Evolutionary conservation across 441 rosid species (phyloP).

Genomic region (Dalechampia spathulata): DNA sequence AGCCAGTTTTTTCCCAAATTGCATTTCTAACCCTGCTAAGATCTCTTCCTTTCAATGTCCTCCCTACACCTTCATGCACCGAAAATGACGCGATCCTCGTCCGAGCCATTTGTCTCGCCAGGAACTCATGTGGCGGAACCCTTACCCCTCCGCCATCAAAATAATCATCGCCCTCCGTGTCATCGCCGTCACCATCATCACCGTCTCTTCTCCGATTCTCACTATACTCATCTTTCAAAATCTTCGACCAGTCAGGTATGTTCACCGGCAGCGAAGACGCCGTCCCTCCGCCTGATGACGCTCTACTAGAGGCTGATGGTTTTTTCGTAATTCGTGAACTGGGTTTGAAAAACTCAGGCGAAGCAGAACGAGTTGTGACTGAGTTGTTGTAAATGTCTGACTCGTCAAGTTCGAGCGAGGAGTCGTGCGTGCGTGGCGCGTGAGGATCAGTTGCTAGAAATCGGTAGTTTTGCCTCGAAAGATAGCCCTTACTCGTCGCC

Average conservation of each 20-base stretch:
- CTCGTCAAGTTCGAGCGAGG: conserved; percentile 78
- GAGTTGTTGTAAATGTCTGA: conserved; percentile 48
- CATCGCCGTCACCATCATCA: conserved; percentile 37
- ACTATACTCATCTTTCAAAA: conserved; percentile 57
- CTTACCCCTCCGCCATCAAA: conserved; percentile 31
- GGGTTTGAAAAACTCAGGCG: conserved; percentile 46
- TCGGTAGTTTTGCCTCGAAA: conserved; percentile 49
- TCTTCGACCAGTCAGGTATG: conserved; percentile 97
- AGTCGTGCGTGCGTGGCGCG: conserved; percentile 20
- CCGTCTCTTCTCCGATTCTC: conserved; percentile 37
- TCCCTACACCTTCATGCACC: conserved; percentile 65
- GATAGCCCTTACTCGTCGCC: conserved; percentile 70
- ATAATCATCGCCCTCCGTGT: conserved; percentile 39
- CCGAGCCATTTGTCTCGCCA: conserved; percentile 43
- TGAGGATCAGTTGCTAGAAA: conserved; percentile 47
- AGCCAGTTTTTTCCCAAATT: conserved; percentile 84
- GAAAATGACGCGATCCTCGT: conserved; percentile 50
- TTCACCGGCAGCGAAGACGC: conserved; percentile 71
- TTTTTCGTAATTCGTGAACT: conserved; percentile 29
- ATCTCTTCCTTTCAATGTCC: conserved; percentile 79
- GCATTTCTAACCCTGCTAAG: conserved; percentile 72
- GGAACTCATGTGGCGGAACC: conserved; percentile 87
- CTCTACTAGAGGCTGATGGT: conserved; percentile 14
- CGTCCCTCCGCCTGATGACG: conserved; percentile 19
- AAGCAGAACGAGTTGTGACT: conserved; percentile 29